Evolutionary conservation across 169 alveolate species (phyloP).

Genomic region (Neospora caninum): DNA sequence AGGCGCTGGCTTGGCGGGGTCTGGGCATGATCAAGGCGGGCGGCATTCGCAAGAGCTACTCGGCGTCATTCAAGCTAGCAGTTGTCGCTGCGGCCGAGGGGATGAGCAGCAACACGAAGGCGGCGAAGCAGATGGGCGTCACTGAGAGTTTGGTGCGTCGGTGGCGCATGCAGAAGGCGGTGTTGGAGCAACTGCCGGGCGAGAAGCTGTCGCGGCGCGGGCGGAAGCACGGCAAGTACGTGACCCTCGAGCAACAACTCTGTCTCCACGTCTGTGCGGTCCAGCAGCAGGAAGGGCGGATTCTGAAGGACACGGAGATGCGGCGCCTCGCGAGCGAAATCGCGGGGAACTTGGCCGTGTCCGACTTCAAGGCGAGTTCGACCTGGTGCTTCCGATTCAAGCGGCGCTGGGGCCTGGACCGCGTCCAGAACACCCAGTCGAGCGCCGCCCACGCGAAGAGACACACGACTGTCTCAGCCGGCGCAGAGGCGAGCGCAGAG

Average conservation of each 20-base stretch:
- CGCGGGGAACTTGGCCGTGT: not conserved
- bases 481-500: not conserved
- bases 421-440: not conserved
- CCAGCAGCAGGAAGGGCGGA: constrained; percentile 43
- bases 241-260: constrained; percentile 25
- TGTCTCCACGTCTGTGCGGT: constrained; percentile 32
- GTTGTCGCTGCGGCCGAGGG: constrained; percentile 46
- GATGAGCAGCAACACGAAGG: constrained; percentile 42
- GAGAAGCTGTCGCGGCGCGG: constrained; percentile 46
- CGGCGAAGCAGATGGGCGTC: constrained; percentile 39
- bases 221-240: constrained; percentile 42
- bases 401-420: constrained; percentile 38
- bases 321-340: constrained; percentile 18
- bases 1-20: constrained; percentile 26
- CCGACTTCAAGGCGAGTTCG: constrained; percentile 33
- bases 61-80: constrained; percentile 34
- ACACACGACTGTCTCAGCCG: not conserved
- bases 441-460: not conserved
- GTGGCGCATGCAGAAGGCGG: constrained; percentile 39
- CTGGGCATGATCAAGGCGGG: constrained; percentile 15
- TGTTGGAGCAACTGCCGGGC: constrained; percentile 41
- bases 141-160: constrained; percentile 42
- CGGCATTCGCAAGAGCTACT: constrained; percentile 25
- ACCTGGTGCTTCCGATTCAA: constrained; percentile 47
- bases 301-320: constrained; percentile 32